These are phyloP conservation scores for Trebouxia sp. DNA, from an alignment of 139 green algal species.

Conservation along the genomic window DNA sequence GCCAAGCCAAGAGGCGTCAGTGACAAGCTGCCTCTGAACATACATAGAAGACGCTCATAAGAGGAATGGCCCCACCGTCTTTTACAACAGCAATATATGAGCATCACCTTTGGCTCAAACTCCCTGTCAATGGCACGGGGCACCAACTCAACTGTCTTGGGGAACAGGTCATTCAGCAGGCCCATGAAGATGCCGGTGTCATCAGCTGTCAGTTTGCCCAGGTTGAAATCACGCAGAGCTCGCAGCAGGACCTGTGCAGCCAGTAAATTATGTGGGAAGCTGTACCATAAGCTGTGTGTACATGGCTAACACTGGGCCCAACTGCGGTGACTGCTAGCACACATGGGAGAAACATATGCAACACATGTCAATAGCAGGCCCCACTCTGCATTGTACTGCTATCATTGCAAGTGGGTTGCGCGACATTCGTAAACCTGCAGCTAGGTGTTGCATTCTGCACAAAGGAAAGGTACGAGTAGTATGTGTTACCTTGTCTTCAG, in stretches of 20 bases:
- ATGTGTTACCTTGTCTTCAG: conserved; percentile 83
- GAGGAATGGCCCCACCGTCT: neutral
- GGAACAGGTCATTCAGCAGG: conserved; percentile 94
- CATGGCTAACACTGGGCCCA: neutral
- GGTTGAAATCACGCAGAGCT: conserved; percentile 94
- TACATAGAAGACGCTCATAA: no score
- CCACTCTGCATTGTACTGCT: no score
- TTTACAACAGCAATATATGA: neutral
- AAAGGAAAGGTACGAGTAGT: no score
- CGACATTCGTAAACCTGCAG: no score
- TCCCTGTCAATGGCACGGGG: conserved; percentile 70
- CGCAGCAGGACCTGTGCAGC: conserved; percentile 73
- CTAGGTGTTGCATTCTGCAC: no score
- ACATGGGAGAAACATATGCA: neutral
- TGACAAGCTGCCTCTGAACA: no score
- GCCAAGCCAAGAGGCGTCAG: no score
- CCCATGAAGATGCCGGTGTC: conserved; percentile 91
- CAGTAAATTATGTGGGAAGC: neutral
- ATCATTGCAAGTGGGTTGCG: no score
- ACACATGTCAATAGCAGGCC: no score
- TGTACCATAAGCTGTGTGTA: neutral
- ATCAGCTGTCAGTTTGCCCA: conserved; percentile 90
- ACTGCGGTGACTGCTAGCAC: neutral
- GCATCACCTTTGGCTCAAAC: conserved; percentile 76
- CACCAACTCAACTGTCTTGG: conserved; percentile 80